phyloP scores from a whole-genome alignment of 805 yeast species.

The Lachancea sp. region DNA sequence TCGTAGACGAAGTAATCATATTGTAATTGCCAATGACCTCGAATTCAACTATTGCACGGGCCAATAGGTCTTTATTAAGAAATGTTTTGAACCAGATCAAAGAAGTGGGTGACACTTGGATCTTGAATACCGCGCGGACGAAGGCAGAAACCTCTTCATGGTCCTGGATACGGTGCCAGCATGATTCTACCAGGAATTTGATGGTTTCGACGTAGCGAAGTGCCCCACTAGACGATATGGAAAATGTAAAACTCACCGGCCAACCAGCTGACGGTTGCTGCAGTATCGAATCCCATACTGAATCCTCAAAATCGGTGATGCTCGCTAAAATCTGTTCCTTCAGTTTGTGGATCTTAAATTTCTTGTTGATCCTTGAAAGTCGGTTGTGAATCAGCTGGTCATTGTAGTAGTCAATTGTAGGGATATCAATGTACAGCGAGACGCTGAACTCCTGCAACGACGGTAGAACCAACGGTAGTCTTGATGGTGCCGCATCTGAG shows the following conservation, averaged over 20 bases:
- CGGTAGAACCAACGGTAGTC: conserved; percentile 4
- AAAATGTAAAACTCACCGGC: conserved; percentile 11
- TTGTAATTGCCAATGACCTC: conserved; percentile 15
- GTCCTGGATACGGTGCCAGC: conserved; percentile 14
- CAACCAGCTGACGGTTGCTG: conserved; percentile 1
- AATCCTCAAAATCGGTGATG: conserved; percentile 22
- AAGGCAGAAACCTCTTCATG: conserved; percentile 7
- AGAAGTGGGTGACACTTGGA: conserved; percentile 27
- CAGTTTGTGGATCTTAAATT: conserved; percentile 27
- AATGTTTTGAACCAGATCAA: conserved; percentile 31
- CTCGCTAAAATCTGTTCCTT: conserved; percentile 23
- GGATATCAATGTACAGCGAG: conserved; percentile 29
- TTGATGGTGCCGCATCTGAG: conserved; percentile 22
- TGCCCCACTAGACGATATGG: conserved; percentile 28
- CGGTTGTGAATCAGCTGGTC: conserved; percentile 27
- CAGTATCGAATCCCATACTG: conserved; percentile 20
- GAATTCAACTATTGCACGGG: conserved; percentile 18
- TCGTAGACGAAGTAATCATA: conserved; percentile 14
- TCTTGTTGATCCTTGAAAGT: conserved; percentile 26
- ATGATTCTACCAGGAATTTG: conserved; percentile 26
- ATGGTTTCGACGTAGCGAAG: conserved; percentile 32
- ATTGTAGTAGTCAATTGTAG: conserved; percentile 32
- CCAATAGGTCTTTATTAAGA: conserved; percentile 17
- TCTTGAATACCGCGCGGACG: conserved; percentile 17
- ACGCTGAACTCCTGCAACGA: conserved; percentile 18